Conservation (phyloP, 2,329 filamentous ascomycete genomes). For the Didymellaceae sp. region DNA sequence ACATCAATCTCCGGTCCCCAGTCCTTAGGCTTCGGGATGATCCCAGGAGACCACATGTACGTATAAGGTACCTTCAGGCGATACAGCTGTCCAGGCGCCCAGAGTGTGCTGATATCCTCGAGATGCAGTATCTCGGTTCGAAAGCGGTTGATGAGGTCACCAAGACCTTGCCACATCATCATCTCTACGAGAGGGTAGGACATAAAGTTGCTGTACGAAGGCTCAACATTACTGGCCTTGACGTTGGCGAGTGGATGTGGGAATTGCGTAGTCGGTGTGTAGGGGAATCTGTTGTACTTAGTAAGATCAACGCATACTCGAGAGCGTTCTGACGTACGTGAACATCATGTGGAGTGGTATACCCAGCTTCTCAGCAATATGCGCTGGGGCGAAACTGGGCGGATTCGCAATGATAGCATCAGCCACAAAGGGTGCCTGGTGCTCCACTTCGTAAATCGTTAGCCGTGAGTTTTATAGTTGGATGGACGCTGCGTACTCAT, state of each 20-base stretch:
- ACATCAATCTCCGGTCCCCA: slow-evolving; percentile 76
- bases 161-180: slow-evolving; percentile 71
- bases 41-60: slow-evolving; percentile 68
- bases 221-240: slow-evolving; percentile 73
- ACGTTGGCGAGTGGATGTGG: slow-evolving; percentile 80
- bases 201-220: slow-evolving; percentile 79
- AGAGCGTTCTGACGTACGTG: slow-evolving; percentile 64
- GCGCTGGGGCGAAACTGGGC: slow-evolving; percentile 77
- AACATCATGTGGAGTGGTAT: slow-evolving; percentile 87
- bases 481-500: slow-evolving; percentile 54
- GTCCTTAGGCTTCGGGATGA: slow-evolving; percentile 71
- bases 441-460: slow-evolving; percentile 54
- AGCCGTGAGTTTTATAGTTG: background rate
- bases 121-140: slow-evolving; percentile 71
- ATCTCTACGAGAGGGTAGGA: slow-evolving; percentile 81
- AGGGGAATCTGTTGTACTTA: slow-evolving; percentile 64
- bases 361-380: slow-evolving; percentile 76
- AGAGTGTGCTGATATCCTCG: slow-evolving; percentile 76
- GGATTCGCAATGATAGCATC: slow-evolving; percentile 83
- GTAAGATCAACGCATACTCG: slow-evolving; percentile 15
- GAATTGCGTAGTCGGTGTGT: slow-evolving; percentile 76
- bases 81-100: slow-evolving; percentile 77
- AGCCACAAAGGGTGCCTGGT: slow-evolving; percentile 76
- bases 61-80: slow-evolving; percentile 77
- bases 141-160: slow-evolving; percentile 79